Percentiles rank a stretch among this genome's conserved stretches.
Evolutionary conservation across 768 basidiomycete genomes (phyloP).

Genomic region (Russula sp.): DNA sequence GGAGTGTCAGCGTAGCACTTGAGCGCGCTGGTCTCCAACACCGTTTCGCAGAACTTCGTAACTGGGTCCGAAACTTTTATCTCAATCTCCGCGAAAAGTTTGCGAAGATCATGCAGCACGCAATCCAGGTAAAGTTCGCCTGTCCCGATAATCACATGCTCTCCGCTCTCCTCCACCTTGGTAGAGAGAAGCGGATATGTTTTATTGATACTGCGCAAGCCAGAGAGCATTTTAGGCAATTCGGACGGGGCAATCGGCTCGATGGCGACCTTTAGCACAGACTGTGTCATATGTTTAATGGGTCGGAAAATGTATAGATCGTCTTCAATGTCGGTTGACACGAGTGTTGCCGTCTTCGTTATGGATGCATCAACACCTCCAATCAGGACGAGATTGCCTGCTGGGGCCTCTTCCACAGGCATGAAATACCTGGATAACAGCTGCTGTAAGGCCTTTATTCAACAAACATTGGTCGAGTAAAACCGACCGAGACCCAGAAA

Average conservation of each 20-base stretch:
- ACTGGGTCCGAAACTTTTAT: slow-evolving; percentile 99
- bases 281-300: slow-evolving; percentile 94
- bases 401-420: slow-evolving; percentile 79
- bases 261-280: slow-evolving; percentile 95
- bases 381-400: slow-evolving; percentile 90
- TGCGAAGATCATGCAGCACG: slow-evolving; percentile 91
- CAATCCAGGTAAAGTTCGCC: slow-evolving; percentile 97
- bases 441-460: neutral
- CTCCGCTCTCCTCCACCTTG: slow-evolving; percentile 97
- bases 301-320: slow-evolving; percentile 95
- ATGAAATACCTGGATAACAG: slow-evolving; percentile 67
- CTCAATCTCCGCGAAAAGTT: slow-evolving; percentile 94
- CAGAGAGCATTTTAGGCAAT: slow-evolving; percentile 97
- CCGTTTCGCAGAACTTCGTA: slow-evolving; percentile 97
- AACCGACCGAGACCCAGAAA: slow-evolving; percentile 79
- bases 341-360: slow-evolving; percentile 89
- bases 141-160: slow-evolving; percentile 94
- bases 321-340: slow-evolving; percentile 64
- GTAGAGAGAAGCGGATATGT: slow-evolving; percentile 92
- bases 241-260: slow-evolving; percentile 98
- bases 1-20: slow-evolving; percentile 99
- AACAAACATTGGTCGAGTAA: neutral
- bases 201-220: slow-evolving; percentile 94
- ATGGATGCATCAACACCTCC: slow-evolving; percentile 93
- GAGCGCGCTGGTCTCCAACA: slow-evolving; percentile 92